Conservation (phyloP, 371 early-diverging fungal genomes). For the Apophysomyces elegans region DNA sequence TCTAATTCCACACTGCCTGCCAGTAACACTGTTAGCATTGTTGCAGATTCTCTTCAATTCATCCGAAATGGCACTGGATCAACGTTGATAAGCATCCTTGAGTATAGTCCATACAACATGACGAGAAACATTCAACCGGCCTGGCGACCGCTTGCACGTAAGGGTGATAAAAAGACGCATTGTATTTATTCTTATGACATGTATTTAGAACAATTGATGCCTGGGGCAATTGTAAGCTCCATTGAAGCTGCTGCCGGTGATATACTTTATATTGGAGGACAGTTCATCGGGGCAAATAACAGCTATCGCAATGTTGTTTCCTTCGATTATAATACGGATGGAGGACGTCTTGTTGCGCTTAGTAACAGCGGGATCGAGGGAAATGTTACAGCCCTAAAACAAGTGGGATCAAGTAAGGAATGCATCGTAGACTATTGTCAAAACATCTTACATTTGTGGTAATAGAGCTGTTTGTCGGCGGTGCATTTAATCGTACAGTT, state of each 20-base stretch:
- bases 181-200: neutral
- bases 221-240: conserved; percentile 30
- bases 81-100: conserved; percentile 36
- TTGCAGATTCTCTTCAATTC: conserved; percentile 41
- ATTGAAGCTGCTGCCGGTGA: conserved; percentile 33
- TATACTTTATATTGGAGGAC: conserved; percentile 43
- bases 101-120: conserved; percentile 39
- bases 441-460: neutral
- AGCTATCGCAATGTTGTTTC: conserved; percentile 34
- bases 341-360: neutral
- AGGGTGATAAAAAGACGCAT: neutral
- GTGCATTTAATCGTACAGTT: conserved; percentile 33
- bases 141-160: conserved; percentile 42
- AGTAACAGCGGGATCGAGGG: too few relatives aligned
- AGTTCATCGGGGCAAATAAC: conserved; percentile 27
- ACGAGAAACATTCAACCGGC: conserved; percentile 30
- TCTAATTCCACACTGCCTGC: conserved; percentile 28
- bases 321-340: conserved; percentile 25
- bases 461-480: conserved; percentile 40
- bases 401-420: too few relatives aligned
- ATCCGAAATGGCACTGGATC: conserved; percentile 38
- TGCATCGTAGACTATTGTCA: neutral
- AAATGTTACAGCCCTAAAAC: too few relatives aligned
- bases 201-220: conserved; percentile 36
- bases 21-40: conserved; percentile 25